Evolutionary conservation across 768 basidiomycete genomes (phyloP), one percentile per base, ranked within the genome.

Genomic region (Brasilioporus rufonigricans): DNA sequence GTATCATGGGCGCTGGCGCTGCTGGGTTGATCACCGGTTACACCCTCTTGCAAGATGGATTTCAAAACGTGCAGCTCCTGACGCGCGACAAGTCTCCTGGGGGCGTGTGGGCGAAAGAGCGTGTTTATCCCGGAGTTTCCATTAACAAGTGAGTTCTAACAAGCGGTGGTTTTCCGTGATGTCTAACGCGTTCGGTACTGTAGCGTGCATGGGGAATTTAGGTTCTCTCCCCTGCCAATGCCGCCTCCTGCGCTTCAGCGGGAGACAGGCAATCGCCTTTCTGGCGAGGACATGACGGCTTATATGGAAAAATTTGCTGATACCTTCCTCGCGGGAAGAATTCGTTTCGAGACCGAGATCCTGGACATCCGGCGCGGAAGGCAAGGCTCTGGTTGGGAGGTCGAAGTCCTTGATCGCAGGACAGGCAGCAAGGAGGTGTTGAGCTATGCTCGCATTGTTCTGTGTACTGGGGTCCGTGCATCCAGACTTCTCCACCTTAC

Each of bases 191-290:
- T 24, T 21, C 21, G 7, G 18, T 27, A 2, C 21, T 49, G 23
- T 51, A 87, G 86, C 60, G 83, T 87, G 1, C 78, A 85, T 61
- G 85, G 84, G 3, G 83, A 88, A 58, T 85, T 78, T 56, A 63
- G 74, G 12, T 86, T 87, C 67, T 85, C 85, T 7, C 61, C 79
- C 0, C 56, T 84, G 36, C 63, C 73, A 2, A 86, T 86, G 85
- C 76, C 77, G 0, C 65, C 68, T 5, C 81, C 80, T 10, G 33
- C 60, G 5, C 58, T 71, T n/a, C 56, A 69, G 12, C 55, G 44
- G 11, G 56, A 66, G 40, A 76, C 69, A 1, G 78, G 77, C 0
- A 78, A 77, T 5, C 77, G 80, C 2, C 73, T 85, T 12, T 70
- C 73, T 18, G 86, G 85, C 5, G 67, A 78, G 8, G 81, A 82